These are phyloP conservation scores for Xenosphaeropsis pyriputrescens DNA, from an alignment of 2,329 filamentous ascomycete species.

Conservation along the genomic window DNA sequence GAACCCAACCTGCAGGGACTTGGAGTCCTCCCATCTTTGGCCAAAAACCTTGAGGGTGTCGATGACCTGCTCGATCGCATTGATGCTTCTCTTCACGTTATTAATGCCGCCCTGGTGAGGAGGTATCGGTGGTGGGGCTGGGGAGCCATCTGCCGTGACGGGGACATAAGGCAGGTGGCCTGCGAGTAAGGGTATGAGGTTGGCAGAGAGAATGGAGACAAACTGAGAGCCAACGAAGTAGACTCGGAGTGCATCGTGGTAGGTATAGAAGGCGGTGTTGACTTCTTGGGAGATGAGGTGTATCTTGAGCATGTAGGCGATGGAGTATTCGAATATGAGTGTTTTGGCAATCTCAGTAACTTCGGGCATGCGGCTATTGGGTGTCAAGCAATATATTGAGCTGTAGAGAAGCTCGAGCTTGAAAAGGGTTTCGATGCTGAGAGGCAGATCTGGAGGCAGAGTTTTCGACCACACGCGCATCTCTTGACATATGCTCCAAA, in stretches of 20 bases:
- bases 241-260: slow-evolving; percentile 73
- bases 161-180: slow-evolving; percentile 13
- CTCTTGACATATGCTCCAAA: slow-evolving; percentile 62
- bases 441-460: slow-evolving; percentile 51
- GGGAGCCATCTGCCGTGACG: slow-evolving; percentile 13
- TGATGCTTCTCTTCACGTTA: slow-evolving; percentile 39
- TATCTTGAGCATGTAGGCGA: slow-evolving; percentile 67
- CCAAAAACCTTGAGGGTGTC: slow-evolving; percentile 41
- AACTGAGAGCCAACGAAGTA: slow-evolving; percentile 60
- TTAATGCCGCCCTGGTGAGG: slow-evolving; percentile 26
- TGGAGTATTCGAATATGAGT: slow-evolving; percentile 74
- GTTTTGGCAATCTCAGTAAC: slow-evolving; percentile 65
- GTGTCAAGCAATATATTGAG: slow-evolving; percentile 78
- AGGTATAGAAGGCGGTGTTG: slow-evolving; percentile 57
- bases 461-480: slow-evolving; percentile 72
- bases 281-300: slow-evolving; percentile 48
- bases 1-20: slow-evolving; percentile 36
- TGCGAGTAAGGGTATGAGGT: slow-evolving; percentile 31
- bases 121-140: slow-evolving; percentile 30
- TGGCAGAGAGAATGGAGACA: slow-evolving; percentile 33
- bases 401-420: slow-evolving; percentile 84
- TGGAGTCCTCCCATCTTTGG: slow-evolving; percentile 42
- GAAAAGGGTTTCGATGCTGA: slow-evolving; percentile 60
- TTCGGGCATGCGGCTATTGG: slow-evolving; percentile 57
- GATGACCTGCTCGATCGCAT: slow-evolving; percentile 36